These are phyloP conservation scores for Albugo candida DNA, from an alignment of 352 stramenopile species.

Conservation along the genomic window DNA sequence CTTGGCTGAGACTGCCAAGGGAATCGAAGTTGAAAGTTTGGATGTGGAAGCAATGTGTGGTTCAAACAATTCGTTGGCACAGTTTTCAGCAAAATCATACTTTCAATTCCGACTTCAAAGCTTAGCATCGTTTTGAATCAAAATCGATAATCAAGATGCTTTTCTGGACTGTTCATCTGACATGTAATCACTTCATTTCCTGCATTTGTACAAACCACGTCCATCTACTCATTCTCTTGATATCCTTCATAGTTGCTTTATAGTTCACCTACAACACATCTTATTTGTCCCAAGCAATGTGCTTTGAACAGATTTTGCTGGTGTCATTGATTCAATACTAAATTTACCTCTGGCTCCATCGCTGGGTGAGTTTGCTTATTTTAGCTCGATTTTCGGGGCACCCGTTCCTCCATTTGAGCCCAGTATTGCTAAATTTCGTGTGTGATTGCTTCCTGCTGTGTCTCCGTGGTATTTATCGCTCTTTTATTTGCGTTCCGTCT, in stretches of 20 bases:
- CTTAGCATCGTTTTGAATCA: no score
- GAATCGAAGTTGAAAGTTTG: no score
- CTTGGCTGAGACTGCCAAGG: no score
- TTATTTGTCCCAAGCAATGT: conserved; percentile 3
- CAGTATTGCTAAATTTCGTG: conserved; percentile 32
- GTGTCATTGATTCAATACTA: conserved; percentile 27
- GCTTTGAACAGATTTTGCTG: conserved; percentile 8
- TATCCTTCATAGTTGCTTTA: conserved; percentile 25
- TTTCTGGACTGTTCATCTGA: no score
- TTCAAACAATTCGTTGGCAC: no score
- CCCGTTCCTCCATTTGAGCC: conserved; percentile 27
- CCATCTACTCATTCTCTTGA: no score
- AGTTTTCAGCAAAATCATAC: no score
- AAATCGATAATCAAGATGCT: no score
- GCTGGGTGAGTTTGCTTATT: conserved; percentile 38
- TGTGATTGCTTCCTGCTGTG: conserved; percentile 32
- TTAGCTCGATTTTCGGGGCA: conserved; percentile 44
- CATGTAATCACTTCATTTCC: no score
- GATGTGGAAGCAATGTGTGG: no score
- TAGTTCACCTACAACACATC: conserved; percentile 18
- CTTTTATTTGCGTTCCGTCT: conserved; percentile 29
- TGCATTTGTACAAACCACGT: no score
- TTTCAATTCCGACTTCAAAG: no score
- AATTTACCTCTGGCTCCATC: conserved; percentile 34
- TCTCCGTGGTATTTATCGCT: conserved; percentile 22